Evolutionary conservation across 2,329 filamentous ascomycete species (phyloP), one percentile per base, ranked within the genome.

Genomic region (Paecilomyces fulvus): DNA sequence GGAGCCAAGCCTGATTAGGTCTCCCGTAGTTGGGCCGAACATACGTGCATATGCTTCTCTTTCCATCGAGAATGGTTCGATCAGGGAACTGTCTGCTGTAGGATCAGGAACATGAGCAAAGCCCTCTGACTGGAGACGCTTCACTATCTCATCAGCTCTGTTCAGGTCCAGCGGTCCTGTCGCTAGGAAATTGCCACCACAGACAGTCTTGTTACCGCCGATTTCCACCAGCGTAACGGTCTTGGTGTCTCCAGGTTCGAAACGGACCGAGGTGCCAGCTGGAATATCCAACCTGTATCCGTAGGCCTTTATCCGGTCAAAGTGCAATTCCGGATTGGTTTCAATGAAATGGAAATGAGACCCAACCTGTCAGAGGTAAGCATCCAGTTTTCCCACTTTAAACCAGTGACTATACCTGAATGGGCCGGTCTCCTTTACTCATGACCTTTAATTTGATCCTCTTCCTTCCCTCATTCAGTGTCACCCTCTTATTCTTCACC

Each of bases 291-390:
- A 80, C 10, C 91, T 83, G 74, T 84, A 95, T 5, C 92, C 92
- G 67, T 94, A 94, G 0, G 91, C 84, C 62, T 83, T 84, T 52
- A 83, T 77, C 25, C 92, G 89, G 73, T 97, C 92, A 70, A 97
- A 97, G 59, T 89, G 83, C 53, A 97, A 81, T 70, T 89, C 84
- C 0, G 91, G 89, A 73, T 97, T 97, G n/a, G 86, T 88, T 77
- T 97, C 92, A 67, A 95, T 84, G 70, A 97, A 95, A 74, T 96
- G 92, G 72, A 96, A 97, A 74, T 97, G 92, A 30, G 90, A 95
- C 30, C 92, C 92, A 58, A 89, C 80, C 82, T 85, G 25, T n/a
- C 21, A 14, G 25, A 28, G 5, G 25, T 28, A 3, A 28, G 25
- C 25, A 28, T 28, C 25, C 25, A 28, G 25, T 7, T 28, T 5